These are phyloP conservation scores for Cladophialophora bantiana DNA, from an alignment of 2,329 filamentous ascomycete genomes.

Conservation along the genomic window DNA sequence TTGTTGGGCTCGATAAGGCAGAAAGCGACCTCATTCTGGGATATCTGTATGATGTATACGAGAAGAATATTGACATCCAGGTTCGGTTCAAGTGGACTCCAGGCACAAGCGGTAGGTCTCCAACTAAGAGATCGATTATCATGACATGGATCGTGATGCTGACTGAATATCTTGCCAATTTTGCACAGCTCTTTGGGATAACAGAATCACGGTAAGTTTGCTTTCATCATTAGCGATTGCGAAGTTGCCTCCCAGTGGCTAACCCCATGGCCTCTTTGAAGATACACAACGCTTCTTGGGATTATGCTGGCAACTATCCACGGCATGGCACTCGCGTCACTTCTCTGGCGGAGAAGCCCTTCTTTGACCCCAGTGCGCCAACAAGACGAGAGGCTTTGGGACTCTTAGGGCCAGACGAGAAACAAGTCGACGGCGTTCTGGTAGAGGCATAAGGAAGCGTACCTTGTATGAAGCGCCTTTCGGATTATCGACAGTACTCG, in stretches of 20 bases:
- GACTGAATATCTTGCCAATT: neutral
- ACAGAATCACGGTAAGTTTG: conserved; percentile 56
- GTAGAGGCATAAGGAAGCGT: conserved; percentile 18
- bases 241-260: conserved; percentile 56
- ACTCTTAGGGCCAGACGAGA: conserved; percentile 64
- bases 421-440: conserved; percentile 38
- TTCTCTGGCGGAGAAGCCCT: conserved; percentile 74
- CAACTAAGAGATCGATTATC: neutral
- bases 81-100: conserved; percentile 40
- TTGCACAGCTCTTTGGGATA: conserved; percentile 38
- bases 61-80: conserved; percentile 41
- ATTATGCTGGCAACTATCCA: conserved; percentile 37
- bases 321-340: conserved; percentile 76
- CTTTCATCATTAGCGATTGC: conserved; percentile 52
- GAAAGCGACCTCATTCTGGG: conserved; percentile 40
- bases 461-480: neutral
- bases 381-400: conserved; percentile 72
- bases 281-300: conserved; percentile 55
- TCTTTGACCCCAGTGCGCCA: conserved; percentile 69
- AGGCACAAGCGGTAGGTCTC: conserved; percentile 31
- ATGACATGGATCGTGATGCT: neutral
- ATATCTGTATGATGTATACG: conserved; percentile 50
- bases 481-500: neutral
- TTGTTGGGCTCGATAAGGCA: conserved; percentile 40
- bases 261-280: conserved; percentile 63